A percentile compares a stretch with the other conserved stretches of the same genome.
Evolutionary conservation across 352 stramenopile genomes (phyloP).

Genomic region (Phytophthora citricola): DNA sequence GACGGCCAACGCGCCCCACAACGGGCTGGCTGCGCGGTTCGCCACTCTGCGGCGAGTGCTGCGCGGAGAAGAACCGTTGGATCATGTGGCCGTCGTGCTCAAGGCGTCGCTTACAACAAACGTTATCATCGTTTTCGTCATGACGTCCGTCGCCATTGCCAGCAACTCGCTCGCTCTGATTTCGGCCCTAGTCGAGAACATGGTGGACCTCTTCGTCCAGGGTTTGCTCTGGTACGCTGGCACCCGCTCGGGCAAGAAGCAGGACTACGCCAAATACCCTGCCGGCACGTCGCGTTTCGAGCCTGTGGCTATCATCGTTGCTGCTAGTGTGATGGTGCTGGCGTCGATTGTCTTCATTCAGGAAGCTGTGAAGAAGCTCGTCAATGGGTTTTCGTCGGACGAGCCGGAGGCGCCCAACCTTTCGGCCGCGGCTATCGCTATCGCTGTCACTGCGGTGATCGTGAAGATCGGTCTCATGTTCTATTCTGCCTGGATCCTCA

Average conservation of each 20-base stretch:
- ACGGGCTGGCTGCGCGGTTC: slow-evolving; percentile 10
- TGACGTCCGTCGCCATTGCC: slow-evolving; percentile 71
- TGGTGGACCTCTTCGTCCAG: slow-evolving; percentile 94
- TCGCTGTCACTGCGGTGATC: slow-evolving; percentile 61
- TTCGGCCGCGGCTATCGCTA: slow-evolving; percentile 86
- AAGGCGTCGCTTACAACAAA: slow-evolving; percentile 68
- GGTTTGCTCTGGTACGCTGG: slow-evolving; percentile 91
- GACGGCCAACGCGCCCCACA: slow-evolving; percentile 2
- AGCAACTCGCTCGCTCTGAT: slow-evolving; percentile 92
- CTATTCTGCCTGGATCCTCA: slow-evolving; percentile 70
- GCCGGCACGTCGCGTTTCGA: slow-evolving; percentile 92
- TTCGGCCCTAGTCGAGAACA: slow-evolving; percentile 91
- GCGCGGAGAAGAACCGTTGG: slow-evolving; percentile 46
- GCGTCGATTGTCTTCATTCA: slow-evolving; percentile 87
- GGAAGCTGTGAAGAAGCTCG: slow-evolving; percentile 56
- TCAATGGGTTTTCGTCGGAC: slow-evolving; percentile 51
- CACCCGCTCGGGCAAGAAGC: slow-evolving; percentile 75
- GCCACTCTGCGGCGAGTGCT: slow-evolving; percentile 18
- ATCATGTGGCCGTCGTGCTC: slow-evolving; percentile 64
- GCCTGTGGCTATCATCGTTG: slow-evolving; percentile 93
- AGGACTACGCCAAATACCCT: slow-evolving; percentile 91
- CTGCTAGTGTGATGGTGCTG: slow-evolving; percentile 92
- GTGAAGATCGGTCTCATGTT: slow-evolving; percentile 77
- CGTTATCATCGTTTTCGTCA: slow-evolving; percentile 70
- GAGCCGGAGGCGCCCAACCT: slow-evolving; percentile 87